A percentile compares a stretch with the other conserved stretches of the same genome.
phyloP scores from a whole-genome alignment of 2,329 filamentous ascomycete genomes.

The Microcera coccophila region DNA sequence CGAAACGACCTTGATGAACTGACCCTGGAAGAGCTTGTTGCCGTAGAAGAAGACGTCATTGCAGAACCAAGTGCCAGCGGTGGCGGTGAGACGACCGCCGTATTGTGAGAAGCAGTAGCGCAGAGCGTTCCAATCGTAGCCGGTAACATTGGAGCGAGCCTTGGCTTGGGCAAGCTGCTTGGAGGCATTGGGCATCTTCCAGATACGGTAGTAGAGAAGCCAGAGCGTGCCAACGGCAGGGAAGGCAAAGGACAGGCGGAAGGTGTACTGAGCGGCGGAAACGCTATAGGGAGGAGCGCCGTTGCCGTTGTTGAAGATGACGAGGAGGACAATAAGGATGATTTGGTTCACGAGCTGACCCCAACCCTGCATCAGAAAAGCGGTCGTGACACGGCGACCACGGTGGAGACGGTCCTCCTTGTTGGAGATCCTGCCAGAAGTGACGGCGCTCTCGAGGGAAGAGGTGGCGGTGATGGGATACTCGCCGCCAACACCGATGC shows the following conservation, averaged over 20 bases:
- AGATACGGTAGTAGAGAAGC: constrained; percentile 94
- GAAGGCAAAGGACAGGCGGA: constrained; percentile 87
- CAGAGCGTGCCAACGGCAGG: constrained; percentile 87
- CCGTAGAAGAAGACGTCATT: constrained; percentile 99
- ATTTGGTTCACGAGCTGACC: constrained; percentile 94
- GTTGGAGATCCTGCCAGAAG: constrained; percentile 83
- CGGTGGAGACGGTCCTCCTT: constrained; percentile 91
- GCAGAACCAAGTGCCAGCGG: constrained; percentile 85
- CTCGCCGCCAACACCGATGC: constrained; percentile 70
- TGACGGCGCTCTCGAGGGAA: constrained; percentile 86
- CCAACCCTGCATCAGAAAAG: constrained; percentile 98
- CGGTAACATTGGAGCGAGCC: constrained; percentile 81
- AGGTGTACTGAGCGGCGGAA: constrained; percentile 81
- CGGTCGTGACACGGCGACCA: constrained; percentile 90
- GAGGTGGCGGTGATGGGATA: constrained; percentile 97
- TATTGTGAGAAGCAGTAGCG: constrained; percentile 77
- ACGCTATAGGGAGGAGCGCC: constrained; percentile 74
- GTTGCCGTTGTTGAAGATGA: constrained; percentile 78
- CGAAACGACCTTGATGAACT: constrained; percentile 83
- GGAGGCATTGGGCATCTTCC: constrained; percentile 86
- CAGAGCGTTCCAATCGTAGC: constrained; percentile 85
- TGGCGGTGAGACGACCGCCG: constrained; percentile 79
- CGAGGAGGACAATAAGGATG: constrained; percentile 76
- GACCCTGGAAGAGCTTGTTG: constrained; percentile 93
- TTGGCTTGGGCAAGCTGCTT: constrained; percentile 80